Base-by-base conservation (phyloP, 2,329 filamentous ascomycete species). In the Stylonectria norvegica region DNA sequence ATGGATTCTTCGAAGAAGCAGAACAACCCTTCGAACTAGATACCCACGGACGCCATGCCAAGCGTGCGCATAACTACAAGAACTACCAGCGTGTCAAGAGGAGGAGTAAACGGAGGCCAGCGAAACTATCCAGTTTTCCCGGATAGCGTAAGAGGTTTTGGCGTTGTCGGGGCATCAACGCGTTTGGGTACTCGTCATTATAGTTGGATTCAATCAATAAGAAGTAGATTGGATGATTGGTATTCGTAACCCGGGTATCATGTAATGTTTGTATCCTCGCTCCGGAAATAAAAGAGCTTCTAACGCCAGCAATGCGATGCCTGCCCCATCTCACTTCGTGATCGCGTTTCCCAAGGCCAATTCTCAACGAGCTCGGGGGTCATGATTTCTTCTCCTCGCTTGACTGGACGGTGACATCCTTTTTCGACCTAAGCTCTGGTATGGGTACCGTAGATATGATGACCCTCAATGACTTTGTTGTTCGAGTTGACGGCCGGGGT, bases 391-490 rank as follows among this genome's bases (percentile, higher is more conserved):
- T 40, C 18, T 64, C 60, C 23, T 61, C 57, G 45, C 69, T 73
- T 2, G 68, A 68, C 56, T 78, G 77, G 19, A 69, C 51, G 1
- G 70, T 72, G 4, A 74, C 57, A 22, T 69, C 74, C 17, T 64
- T 65, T 29, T 66, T 69, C 20, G 58, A 65, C 47, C 69, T 76
- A 34, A 87, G 59, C 48, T 79, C 76, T 14, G 74, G 71, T 22
- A 86, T 61, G 10, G 75, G 63, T 11, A 62, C 61, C 18, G 66
- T 60, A 0, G 79, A 78, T 12, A 87, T 58, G 49, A 83, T 81
- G 16, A 84, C 65, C 45, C 74, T 78, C 69, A 87, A 65, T 28
- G 78, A 71, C 12, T 76, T 75, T 37, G 73, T 62, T 16, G 62
- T 68, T 45, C 69, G 67, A 45, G 69, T 59, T 16, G 69, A 65